Evolutionary conservation across 164 flowering plant species (phyloP), one percentile per base, ranked within the genome.

Genomic region (Sextonia rubra): DNA sequence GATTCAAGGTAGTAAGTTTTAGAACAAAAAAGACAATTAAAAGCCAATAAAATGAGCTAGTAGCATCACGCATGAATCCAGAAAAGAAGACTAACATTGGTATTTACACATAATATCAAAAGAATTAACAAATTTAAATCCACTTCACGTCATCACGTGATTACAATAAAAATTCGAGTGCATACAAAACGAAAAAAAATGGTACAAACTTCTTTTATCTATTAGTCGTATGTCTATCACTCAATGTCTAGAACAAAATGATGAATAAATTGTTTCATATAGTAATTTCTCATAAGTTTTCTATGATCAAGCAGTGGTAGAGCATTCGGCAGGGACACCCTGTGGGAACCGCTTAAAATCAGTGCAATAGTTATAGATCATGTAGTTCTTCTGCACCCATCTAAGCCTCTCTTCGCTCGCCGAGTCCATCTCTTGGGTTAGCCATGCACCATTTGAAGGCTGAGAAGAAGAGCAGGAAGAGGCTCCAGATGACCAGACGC

Each of bases 351-450:
- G 73, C n/a, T 71, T 71, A 20, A 66, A 12, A 60, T 71, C 73
- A 26, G 73, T 60, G 47, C 73, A 71, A 37, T 71, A 71, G 66
- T 71, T 71, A 55, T 71, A 71, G 65, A 71, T 61, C 73, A 71
- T 71, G 56, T 58, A 71, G 12, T 71, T 71, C 73, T 71, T 22
- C 14, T 71, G 73, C 64, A 71, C 64, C 73, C 47, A 32, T 60
- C 17, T 58, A 12, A 60, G 30, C 52, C 20, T 60, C 15, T 30
- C 44, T 3, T 64, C 47, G 68, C 68, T 37, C 22, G 68, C 17
- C 15, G 68, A 27, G 47, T 64, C 68, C 15, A 64, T 32, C 23
- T 64, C 68, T 2, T 64, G 47, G 0, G 68, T 27, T 29, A 64
- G n/a, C 68, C 68, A 64, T 7, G 44, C 44, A 12, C 29, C 29